Base-by-base conservation (phyloP, 1,284 basidiomycete genomes). In the Calocybe gambosa region DNA sequence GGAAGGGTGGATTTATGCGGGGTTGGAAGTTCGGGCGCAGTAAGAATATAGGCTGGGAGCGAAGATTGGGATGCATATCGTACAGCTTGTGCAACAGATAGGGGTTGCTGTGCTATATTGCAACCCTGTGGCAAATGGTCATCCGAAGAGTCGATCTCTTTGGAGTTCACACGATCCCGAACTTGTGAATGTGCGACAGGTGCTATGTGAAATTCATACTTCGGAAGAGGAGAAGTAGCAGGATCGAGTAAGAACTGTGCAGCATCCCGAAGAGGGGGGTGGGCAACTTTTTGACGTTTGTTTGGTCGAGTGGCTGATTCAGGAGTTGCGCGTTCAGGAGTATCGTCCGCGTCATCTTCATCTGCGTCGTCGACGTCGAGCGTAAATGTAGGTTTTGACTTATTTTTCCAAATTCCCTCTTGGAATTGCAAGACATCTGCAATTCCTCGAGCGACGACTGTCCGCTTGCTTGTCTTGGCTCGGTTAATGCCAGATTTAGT, bases 391-490 rank as follows among this genome's bases (percentile, higher is more conserved):
- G 69, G 66, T 33, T 62, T 65, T 9, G 72, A 50, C 45, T 62
- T 69, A 50, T 67, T 67, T 51, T 57, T 62, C 75, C 75, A 77
- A 34, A 81, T 71, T 47, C 78, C 74, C 45, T 82, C 74, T 50
- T 80, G 78, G 53, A 82, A 84, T 50, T 75, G 74, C n/a, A 87
- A 62, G 20, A 80, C 76, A 54, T 87, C 85, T 51, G 78, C 77
- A 45, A 85, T 64, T 4, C 78, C 80, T 31, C 75, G 74, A 25
- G 83, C 82, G 46, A 84, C 77, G 21, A 82, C 63, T 26, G 68
- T 60, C 19, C 85, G 73, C 58, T 79, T 82, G 15, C 79, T 66
- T 25, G 77, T 65, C 58, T 78, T 83, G 15, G 79, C 72, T 2
- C 77, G 70, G 3, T 74, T 73, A 28, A 62, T 63, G 3, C 49